Evolutionary conservation across 2,329 filamentous ascomycete genomes (phyloP), one percentile per base, ranked within the genome.

Genomic region (Ophidiomyces ophidiicola): DNA sequence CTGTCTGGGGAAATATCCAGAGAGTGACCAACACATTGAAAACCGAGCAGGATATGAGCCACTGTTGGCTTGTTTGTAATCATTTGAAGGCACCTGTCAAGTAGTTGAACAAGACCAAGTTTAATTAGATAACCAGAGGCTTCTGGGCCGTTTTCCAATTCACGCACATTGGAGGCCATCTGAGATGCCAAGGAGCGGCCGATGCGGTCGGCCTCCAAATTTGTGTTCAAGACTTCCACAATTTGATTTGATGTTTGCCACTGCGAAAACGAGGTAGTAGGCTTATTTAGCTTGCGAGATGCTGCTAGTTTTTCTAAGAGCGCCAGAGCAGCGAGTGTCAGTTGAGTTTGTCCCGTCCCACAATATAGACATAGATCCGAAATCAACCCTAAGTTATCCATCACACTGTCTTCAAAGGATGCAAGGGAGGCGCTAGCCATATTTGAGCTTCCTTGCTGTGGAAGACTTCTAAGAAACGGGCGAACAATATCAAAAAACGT

Each of bases 401-500:
- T 69, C 14, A 98, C 69, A 5, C 84, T 86, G 53, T 98, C 92
- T 55, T 96, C 88, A 51, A 98, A 88, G 0, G 82, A 87, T n/a
- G 81, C 71, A 48, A 88, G 82, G 0, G 84, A 78, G 4, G 80
- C 74, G 50, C 82, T 85, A 0, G 80, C 72, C 15, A 90, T 78
- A 3, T 73, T 70, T 6, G 68, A 63, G 19, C 72, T 68, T 36
- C 75, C 71, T 33, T 71, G 66, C 19, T 69, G 71, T 14, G 73
- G 64, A 41, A 84, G 74, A 23, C 71, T 68, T 54, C 81, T 83
- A 49, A 94, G 69, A 7, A 84, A 61, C 2, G 87, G 85, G 38
- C 82, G 76, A 11, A 96, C 82, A 37, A 98, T 76, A 53, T 96
- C 80, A 29, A 92, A 71, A 55, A 93, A 98, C 0, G 88, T 96